Conservation (phyloP, 2,329 filamentous ascomycete genomes). For the Torrubiella hemipterigena region DNA sequence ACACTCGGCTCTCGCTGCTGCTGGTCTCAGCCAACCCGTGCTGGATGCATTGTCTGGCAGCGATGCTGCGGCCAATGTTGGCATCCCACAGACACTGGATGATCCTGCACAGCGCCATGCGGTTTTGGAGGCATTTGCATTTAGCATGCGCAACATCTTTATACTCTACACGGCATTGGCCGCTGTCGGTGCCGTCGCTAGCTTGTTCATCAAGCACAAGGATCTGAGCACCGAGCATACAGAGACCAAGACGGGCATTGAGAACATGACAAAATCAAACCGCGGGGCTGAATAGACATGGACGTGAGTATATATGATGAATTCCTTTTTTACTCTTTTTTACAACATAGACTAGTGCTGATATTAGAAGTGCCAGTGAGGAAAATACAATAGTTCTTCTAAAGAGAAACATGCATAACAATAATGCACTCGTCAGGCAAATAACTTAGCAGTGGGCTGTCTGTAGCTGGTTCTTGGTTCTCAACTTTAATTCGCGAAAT, state of each 20-base stretch:
- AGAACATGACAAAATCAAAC: not conserved
- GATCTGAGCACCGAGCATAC: slow-evolving; percentile 5
- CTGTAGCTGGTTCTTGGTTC: no score
- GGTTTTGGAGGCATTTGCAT: slow-evolving; percentile 4
- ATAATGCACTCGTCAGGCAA: no score
- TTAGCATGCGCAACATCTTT: slow-evolving; percentile 4
- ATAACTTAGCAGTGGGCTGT: no score
- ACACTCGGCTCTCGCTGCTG: slow-evolving; percentile 2
- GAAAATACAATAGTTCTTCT: no score
- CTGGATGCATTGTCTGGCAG: slow-evolving; percentile 5
- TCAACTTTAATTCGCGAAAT: no score
- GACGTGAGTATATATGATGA: no score
- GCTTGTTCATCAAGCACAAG: slow-evolving; percentile 5
- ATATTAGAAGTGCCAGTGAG: no score
- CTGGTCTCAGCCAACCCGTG: slow-evolving; percentile 1
- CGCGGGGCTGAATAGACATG: not conserved
- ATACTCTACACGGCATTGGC: slow-evolving; percentile 5
- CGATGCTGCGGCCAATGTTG: slow-evolving; percentile 6
- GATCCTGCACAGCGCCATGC: slow-evolving; percentile 1
- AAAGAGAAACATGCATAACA: no score
- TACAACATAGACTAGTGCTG: no score
- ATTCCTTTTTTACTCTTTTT: no score
- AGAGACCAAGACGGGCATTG: slow-evolving; percentile 5
- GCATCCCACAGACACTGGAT: slow-evolving; percentile 2
- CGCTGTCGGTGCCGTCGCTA: slow-evolving; percentile 3